Evolutionary conservation across 768 basidiomycete species (phyloP).

Genomic region (Leccinum variicolor): DNA sequence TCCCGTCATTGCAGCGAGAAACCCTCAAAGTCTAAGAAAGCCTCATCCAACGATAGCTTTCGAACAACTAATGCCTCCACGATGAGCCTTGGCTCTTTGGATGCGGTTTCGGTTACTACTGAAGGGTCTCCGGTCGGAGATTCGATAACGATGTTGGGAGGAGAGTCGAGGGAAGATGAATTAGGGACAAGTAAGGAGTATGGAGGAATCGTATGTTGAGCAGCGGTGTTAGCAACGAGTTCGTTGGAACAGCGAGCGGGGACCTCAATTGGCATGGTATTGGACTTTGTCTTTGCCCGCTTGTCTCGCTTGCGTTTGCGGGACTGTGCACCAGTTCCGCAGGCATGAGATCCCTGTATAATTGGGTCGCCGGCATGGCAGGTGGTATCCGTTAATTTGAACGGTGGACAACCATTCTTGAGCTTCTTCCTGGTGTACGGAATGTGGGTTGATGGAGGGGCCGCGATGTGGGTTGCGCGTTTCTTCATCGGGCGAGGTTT

Average conservation of each 20-base stretch:
- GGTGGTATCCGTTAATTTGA: not conserved
- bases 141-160: constrained; percentile 33
- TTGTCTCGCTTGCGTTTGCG: constrained; percentile 49
- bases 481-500: constrained; percentile 68
- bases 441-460: constrained; percentile 11
- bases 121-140: constrained; percentile 3
- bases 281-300: constrained; percentile 44
- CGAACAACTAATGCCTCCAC: constrained; percentile 80
- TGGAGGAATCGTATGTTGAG: not conserved
- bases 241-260: not conserved
- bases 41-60: constrained; percentile 74
- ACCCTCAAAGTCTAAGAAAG: constrained; percentile 70
- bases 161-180: constrained; percentile 26
- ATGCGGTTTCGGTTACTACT: not conserved
- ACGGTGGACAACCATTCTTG: constrained; percentile 25
- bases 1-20: constrained; percentile 35
- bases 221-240: not conserved
- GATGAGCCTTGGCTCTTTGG: constrained; percentile 54
- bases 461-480: constrained; percentile 32
- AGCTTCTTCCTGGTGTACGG: constrained; percentile 19
- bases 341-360: constrained; percentile 6
- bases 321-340: constrained; percentile 32
- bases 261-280: constrained; percentile 19
- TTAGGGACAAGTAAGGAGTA: constrained; percentile 6
- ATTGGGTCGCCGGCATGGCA: not conserved